Evolutionary conservation across 768 basidiomycete species (phyloP).

Genomic region (Hydnomerulius pinastri): DNA sequence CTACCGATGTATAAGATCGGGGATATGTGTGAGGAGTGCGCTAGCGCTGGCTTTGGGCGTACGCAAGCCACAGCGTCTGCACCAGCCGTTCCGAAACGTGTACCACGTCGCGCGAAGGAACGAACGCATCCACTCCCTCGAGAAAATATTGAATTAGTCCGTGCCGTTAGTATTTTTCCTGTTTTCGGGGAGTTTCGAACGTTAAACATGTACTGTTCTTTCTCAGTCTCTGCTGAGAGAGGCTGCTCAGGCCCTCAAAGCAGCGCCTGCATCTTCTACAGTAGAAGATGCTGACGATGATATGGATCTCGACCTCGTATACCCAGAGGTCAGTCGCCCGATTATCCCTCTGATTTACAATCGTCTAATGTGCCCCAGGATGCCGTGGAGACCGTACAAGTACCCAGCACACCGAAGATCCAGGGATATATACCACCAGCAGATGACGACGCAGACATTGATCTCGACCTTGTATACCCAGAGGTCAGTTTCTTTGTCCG

Average conservation of each 20-base stretch:
- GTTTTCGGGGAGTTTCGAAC: neutral
- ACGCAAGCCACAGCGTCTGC: neutral
- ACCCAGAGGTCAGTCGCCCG: constrained; percentile 10
- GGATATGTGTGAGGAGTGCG: constrained; percentile 16
- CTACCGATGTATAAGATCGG: constrained; percentile 1
- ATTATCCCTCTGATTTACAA: neutral
- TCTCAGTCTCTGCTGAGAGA: neutral
- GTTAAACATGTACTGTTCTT: neutral
- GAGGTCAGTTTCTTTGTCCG: constrained; percentile 14
- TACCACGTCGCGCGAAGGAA: neutral
- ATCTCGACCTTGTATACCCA: constrained; percentile 24
- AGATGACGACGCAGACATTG: constrained; percentile 1
- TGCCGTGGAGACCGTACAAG: neutral
- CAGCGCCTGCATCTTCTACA: neutral
- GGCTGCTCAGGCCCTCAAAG: neutral
- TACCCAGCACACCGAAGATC: neutral
- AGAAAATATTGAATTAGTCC: neutral
- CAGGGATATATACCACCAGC: neutral
- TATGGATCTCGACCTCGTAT: constrained; percentile 7
- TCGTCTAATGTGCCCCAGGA: neutral
- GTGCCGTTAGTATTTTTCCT: neutral
- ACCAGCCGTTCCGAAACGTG: neutral
- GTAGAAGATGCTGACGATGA: neutral
- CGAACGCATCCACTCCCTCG: neutral
- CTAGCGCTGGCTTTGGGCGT: constrained; percentile 6